phyloP scores from a whole-genome alignment of 139 green algal species.

The Marvania coccoides region DNA sequence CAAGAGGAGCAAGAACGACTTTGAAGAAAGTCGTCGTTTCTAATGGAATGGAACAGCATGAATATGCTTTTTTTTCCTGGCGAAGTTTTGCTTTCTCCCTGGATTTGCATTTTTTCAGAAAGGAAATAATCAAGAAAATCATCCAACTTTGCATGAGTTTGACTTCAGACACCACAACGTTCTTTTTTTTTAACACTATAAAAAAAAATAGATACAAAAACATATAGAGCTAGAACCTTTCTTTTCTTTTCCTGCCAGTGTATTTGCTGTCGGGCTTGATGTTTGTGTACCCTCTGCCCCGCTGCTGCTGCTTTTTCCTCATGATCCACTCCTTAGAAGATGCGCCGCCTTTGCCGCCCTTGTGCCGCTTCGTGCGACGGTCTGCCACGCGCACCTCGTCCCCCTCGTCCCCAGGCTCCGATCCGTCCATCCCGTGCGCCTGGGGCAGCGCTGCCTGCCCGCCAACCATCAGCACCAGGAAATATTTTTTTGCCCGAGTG shows the following conservation, averaged over 20 bases:
- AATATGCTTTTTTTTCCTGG: too few relatives aligned
- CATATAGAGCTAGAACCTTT: slow-evolving; percentile 26
- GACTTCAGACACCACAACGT: background rate
- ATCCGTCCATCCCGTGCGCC: slow-evolving; percentile 44
- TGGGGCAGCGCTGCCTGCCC: slow-evolving; percentile 26
- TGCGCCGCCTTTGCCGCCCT: slow-evolving; percentile 6
- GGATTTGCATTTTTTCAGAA: background rate
- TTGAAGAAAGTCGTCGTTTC: too few relatives aligned
- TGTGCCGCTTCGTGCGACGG: slow-evolving; percentile 26
- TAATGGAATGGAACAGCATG: too few relatives aligned
- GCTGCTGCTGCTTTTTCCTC: slow-evolving; percentile 87
- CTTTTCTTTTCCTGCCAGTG: slow-evolving; percentile 86
- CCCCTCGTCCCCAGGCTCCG: slow-evolving; percentile 16
- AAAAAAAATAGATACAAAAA: background rate
- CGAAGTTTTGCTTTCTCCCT: too few relatives aligned
- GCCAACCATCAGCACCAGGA: slow-evolving; percentile 89
- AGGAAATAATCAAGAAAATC: background rate
- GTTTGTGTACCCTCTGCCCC: slow-evolving; percentile 60
- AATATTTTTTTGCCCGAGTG: slow-evolving; percentile 96
- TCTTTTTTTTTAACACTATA: background rate
- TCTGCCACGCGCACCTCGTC: slow-evolving; percentile 24
- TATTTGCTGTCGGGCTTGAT: slow-evolving; percentile 87
- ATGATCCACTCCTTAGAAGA: slow-evolving; percentile 73
- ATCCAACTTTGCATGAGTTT: background rate
- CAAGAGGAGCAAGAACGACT: background rate